phyloP scores from a whole-genome alignment of 768 basidiomycete species.

The Termitomyces sp. region DNA sequence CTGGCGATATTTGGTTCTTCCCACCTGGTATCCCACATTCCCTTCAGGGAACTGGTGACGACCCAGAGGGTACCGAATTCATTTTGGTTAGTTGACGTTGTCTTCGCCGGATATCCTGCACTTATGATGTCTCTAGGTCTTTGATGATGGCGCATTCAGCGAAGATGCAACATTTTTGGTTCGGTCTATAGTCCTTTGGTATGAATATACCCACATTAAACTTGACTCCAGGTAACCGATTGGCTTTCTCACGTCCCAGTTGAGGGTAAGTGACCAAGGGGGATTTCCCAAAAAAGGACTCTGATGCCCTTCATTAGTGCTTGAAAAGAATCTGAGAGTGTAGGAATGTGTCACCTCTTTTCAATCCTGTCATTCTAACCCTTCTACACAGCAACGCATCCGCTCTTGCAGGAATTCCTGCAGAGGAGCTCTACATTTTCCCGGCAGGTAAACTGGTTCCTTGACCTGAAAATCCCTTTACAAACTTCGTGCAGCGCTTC shows the following conservation, averaged over 20 bases:
- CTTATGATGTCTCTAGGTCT: constrained; percentile 31
- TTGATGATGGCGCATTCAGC: constrained; percentile 48
- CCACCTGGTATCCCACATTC: constrained; percentile 55
- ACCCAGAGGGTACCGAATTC: constrained; percentile 48
- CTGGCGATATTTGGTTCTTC: constrained; percentile 57
- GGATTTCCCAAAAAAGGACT: not conserved
- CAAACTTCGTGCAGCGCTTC: constrained; percentile 26
- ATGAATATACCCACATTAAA: not conserved
- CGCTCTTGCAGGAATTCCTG: constrained; percentile 42
- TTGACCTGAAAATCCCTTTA: not conserved
- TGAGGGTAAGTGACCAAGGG: constrained; percentile 28
- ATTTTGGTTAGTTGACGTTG: constrained; percentile 34
- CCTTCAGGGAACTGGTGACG: constrained; percentile 46
- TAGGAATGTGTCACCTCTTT: constrained; percentile 6
- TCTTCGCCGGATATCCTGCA: not conserved
- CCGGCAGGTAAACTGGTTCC: constrained; percentile 32
- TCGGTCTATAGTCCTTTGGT: not conserved
- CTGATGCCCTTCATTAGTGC: constrained; percentile 24
- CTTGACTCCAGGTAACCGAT: constrained; percentile 40
- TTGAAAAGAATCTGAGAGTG: constrained; percentile 52
- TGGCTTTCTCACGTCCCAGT: constrained; percentile 54
- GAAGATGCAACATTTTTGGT: constrained; percentile 55
- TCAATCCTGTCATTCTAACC: not conserved
- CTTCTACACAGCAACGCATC: constrained; percentile 22
- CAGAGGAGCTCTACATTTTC: constrained; percentile 51